These are phyloP conservation scores for Dendrobium nobile DNA, from an alignment of 106 monocot genomes.

Conservation along the genomic window DNA sequence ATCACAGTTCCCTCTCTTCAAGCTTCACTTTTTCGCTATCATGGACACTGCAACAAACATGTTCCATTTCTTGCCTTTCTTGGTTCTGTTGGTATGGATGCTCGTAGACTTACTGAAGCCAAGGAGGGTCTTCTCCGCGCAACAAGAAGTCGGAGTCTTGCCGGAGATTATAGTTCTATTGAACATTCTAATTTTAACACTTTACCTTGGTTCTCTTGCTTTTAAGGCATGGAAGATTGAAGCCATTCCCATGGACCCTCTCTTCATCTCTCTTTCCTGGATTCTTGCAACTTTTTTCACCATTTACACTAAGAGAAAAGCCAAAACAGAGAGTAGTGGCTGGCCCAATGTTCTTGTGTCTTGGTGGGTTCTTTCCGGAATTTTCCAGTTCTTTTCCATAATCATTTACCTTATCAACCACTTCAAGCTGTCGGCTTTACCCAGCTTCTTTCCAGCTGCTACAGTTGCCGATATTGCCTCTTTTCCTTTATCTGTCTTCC, in stretches of 20 bases:
- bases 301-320: constrained; percentile 21
- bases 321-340: constrained; percentile 1
- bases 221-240: constrained; percentile 16
- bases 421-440: constrained; percentile 3
- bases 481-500: constrained; percentile 20
- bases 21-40: background rate
- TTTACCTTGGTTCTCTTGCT: constrained; percentile 25
- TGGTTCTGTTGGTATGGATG: constrained; percentile 21
- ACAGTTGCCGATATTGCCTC: constrained; percentile 18
- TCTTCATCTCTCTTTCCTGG: constrained; percentile 28
- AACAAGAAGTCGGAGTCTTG: background rate
- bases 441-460: constrained; percentile 4
- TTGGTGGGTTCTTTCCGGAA: constrained; percentile 41
- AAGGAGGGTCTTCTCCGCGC: constrained; percentile 6
- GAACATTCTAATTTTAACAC: constrained; percentile 14
- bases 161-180: constrained; percentile 10
- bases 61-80: constrained; percentile 10
- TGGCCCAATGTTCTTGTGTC: constrained; percentile 53
- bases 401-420: constrained; percentile 7
- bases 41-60: constrained; percentile 14
- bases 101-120: constrained; percentile 3
- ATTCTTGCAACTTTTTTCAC: constrained; percentile 20
- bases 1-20: background rate
- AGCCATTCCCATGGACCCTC: constrained; percentile 6
- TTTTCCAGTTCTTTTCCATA: constrained; percentile 20